phyloP scores from a whole-genome alignment of 2,329 filamentous ascomycete species.

The Magnaporthiopsis rhizophila region DNA sequence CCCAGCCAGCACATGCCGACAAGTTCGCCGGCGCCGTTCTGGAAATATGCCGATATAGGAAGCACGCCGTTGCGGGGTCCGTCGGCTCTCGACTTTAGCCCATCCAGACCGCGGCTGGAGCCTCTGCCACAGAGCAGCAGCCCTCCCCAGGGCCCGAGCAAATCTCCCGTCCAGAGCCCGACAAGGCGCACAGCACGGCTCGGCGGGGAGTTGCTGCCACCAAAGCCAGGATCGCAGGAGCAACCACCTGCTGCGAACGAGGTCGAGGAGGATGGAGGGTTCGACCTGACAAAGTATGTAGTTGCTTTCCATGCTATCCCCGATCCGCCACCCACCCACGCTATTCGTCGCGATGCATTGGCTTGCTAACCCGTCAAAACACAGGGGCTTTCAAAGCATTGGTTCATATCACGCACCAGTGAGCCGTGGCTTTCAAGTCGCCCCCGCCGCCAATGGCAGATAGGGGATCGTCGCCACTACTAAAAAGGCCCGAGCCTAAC shows the following conservation, averaged over 20 bases:
- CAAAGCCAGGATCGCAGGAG: conserved; percentile 9
- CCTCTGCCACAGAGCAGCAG: conserved; percentile 47
- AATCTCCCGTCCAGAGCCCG: conserved; percentile 46
- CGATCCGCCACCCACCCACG: neutral
- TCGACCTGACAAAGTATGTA: conserved; percentile 51
- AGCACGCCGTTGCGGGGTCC: conserved; percentile 58
- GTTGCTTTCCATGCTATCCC: neutral
- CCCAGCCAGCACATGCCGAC: conserved; percentile 83
- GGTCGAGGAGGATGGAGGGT: conserved; percentile 43
- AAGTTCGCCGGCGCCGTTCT: conserved; percentile 78
- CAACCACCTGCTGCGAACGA: conserved; percentile 11
- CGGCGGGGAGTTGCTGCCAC: conserved; percentile 5
- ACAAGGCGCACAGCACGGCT: conserved; percentile 24
- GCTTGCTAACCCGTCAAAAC: conserved; percentile 19
- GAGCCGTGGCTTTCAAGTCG: conserved; percentile 36
- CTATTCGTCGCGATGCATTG: neutral
- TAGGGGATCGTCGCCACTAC: conserved; percentile 1
- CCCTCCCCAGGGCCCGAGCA: conserved; percentile 39
- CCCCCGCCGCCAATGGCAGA: conserved; percentile 29
- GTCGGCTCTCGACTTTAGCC: conserved; percentile 48
- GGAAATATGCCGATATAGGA: conserved; percentile 73
- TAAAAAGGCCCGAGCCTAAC: neutral
- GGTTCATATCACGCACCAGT: conserved; percentile 53
- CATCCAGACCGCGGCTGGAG: conserved; percentile 38
- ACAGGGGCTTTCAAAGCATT: conserved; percentile 57